phyloP scores from a whole-genome alignment of 257 asterid genomes.

The Rehmannia glutinosa region DNA sequence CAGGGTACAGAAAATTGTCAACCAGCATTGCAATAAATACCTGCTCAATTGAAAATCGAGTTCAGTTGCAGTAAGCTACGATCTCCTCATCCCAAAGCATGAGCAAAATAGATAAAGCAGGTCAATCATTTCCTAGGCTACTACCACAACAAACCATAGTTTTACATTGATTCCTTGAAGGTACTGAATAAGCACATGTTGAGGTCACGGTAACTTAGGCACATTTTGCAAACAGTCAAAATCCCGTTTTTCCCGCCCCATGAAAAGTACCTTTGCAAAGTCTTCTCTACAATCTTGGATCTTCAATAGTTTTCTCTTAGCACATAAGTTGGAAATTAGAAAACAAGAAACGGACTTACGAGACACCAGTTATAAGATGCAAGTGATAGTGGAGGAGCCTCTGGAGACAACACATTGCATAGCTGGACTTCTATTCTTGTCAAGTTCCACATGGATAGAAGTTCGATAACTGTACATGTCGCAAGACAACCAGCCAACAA shows the following conservation, averaged over 20 bases:
- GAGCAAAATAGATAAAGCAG: background rate
- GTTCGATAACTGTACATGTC: constrained; percentile 67
- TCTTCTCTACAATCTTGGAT: background rate
- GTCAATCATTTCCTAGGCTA: background rate
- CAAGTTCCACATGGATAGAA: constrained; percentile 97
- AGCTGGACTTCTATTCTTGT: constrained; percentile 94
- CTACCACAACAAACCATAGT: background rate
- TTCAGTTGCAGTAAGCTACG: constrained; percentile 6
- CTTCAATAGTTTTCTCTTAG: background rate
- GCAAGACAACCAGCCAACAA: constrained; percentile 48
- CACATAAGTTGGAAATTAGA: background rate
- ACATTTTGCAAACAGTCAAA: background rate
- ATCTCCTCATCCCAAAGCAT: constrained; percentile 1
- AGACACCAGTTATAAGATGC: constrained; percentile 94
- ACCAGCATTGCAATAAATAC: constrained; percentile 93
- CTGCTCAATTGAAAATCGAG: constrained; percentile 45
- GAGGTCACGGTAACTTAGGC: background rate
- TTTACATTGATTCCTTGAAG: background rate
- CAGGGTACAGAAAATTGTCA: constrained; percentile 85
- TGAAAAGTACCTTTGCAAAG: background rate
- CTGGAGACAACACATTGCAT: constrained; percentile 93
- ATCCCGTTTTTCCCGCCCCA: background rate
- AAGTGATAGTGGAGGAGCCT: constrained; percentile 86
- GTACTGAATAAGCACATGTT: background rate
- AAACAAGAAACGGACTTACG: constrained; percentile 47